These are phyloP conservation scores for Nemophila menziesii DNA, from an alignment of 257 asterid species.

Conservation along the genomic window DNA sequence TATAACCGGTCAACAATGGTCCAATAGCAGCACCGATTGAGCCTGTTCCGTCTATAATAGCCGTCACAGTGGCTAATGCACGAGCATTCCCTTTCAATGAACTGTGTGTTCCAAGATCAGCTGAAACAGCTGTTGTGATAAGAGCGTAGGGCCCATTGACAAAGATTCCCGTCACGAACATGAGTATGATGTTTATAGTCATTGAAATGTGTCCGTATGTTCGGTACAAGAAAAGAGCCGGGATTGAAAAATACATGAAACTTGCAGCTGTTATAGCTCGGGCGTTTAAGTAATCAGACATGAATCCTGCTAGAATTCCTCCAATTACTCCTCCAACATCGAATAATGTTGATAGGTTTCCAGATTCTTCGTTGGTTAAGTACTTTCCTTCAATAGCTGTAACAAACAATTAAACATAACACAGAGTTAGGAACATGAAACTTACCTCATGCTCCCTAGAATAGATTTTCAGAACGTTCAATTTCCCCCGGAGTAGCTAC, in stretches of 20 bases:
- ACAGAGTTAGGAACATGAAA: constrained; percentile 1
- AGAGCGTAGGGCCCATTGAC: constrained; percentile 99
- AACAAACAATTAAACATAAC: constrained; percentile 41
- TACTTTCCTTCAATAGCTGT: constrained; percentile 84
- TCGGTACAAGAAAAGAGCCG: constrained; percentile 76
- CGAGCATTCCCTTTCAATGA: constrained; percentile 73
- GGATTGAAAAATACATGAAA: constrained; percentile 92
- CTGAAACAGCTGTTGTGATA: constrained; percentile 90
- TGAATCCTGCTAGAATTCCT: constrained; percentile 86
- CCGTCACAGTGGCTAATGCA: constrained; percentile 92
- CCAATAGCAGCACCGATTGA: constrained; percentile 97
- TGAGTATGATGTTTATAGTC: constrained; percentile 54
- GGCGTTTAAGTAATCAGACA: constrained; percentile 71
- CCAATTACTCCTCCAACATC: constrained; percentile 98
- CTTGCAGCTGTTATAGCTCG: constrained; percentile 96
- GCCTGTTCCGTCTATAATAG: constrained; percentile 95
- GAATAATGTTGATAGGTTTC: constrained; percentile 75
- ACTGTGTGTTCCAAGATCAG: constrained; percentile 93
- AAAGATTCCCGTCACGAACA: constrained; percentile 74
- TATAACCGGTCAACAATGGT: constrained; percentile 81
- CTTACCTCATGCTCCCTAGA: too few relatives aligned
- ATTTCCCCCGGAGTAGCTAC: too few relatives aligned
- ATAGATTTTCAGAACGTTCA: too few relatives aligned
- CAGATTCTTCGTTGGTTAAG: constrained; percentile 67
- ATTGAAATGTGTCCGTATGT: constrained; percentile 72